Evolutionary conservation across 1,284 basidiomycete genomes (phyloP).

Genomic region (Lentinus polychrous): DNA sequence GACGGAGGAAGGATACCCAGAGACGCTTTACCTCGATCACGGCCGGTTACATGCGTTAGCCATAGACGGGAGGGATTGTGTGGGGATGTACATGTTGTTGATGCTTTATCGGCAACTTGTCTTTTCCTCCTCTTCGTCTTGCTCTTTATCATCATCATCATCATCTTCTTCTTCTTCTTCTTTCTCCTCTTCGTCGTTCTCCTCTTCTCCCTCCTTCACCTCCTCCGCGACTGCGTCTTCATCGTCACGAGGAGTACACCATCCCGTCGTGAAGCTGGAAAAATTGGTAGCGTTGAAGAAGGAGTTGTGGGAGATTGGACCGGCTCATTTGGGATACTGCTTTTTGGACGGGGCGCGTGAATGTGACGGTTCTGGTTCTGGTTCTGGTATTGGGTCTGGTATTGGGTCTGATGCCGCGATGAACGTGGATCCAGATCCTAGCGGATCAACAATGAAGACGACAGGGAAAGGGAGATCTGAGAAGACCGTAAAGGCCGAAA

Average conservation of each 20-base stretch:
- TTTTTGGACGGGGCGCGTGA: conserved; percentile 27
- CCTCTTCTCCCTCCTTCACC: no score
- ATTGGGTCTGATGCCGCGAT: conserved; percentile 6
- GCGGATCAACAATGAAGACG: conserved; percentile 3
- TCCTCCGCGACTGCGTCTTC: no score
- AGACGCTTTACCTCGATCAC: conserved; percentile 82
- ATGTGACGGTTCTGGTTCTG: conserved; percentile 3
- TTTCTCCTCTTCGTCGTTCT: no score
- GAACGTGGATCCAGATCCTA: conserved; percentile 14
- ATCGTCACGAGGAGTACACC: neutral
- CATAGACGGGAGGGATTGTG: conserved; percentile 71
- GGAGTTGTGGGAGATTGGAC: conserved; percentile 73
- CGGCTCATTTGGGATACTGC: conserved; percentile 50
- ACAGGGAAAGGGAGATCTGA: conserved; percentile 1
- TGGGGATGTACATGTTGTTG: conserved; percentile 74
- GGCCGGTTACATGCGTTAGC: conserved; percentile 64
- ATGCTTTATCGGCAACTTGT: conserved; percentile 75
- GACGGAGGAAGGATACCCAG: conserved; percentile 51
- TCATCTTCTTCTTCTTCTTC: neutral
- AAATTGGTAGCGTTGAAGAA: conserved; percentile 59
- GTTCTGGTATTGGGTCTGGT: neutral
- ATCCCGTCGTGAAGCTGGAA: conserved; percentile 21
- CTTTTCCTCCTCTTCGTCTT: conserved; percentile 26
- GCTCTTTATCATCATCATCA: conserved; percentile 3
- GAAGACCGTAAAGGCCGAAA: neutral